A percentile compares a stretch with the other conserved stretches of the same genome.
These are phyloP conservation scores for Graphiopsis chlorocephala DNA, from an alignment of 2,329 filamentous ascomycete species.

Conservation along the genomic window DNA sequence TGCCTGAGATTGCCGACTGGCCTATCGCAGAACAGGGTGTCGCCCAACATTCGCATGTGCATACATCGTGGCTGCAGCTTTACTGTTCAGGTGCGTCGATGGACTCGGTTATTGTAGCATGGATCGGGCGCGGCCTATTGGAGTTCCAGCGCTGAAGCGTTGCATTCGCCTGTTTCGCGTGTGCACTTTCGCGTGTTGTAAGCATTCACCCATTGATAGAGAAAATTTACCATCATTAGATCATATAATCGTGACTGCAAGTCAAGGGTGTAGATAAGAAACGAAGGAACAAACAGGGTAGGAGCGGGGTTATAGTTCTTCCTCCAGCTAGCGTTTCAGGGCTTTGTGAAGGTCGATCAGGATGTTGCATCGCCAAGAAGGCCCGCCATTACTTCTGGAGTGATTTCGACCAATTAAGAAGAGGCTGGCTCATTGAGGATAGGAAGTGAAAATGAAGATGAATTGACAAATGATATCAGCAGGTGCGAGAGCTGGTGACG, in stretches of 20 bases:
- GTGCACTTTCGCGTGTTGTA: neutral
- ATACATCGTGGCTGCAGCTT: neutral
- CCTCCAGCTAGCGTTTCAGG: neutral
- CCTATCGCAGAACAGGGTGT: neutral
- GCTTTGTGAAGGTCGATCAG: neutral
- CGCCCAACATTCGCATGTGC: neutral
- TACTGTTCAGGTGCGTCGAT: neutral
- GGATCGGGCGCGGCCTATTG: neutral
- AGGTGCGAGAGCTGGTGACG: no score
- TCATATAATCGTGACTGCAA: neutral
- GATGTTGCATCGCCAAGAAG: no score
- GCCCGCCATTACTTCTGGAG: no score
- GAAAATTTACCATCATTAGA: neutral
- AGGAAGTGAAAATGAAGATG: no score
- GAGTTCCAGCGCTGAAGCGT: no score
- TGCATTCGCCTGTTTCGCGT: neutral
- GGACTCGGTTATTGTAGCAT: neutral
- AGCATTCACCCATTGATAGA: no score
- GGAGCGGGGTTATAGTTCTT: neutral
- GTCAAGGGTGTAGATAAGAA: neutral
- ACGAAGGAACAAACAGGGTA: neutral
- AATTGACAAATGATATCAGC: no score
- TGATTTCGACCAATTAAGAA: no score
- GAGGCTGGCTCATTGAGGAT: no score
- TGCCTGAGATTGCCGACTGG: constrained; percentile 1